Conservation (phyloP, 1,284 basidiomycete genomes). For the Melampsora occidentalis region DNA sequence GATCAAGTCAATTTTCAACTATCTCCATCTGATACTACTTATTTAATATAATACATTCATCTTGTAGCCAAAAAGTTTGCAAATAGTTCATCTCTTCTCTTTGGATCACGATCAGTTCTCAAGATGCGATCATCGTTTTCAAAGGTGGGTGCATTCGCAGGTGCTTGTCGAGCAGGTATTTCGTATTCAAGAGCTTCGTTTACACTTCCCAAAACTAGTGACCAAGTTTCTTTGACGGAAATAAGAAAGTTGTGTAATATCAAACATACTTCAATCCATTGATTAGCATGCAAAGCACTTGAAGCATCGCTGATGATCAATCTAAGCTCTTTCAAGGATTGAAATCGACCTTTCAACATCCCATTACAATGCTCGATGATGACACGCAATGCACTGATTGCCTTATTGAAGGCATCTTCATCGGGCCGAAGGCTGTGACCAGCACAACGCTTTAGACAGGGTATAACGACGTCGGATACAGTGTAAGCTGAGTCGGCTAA, state of each 20-base stretch:
- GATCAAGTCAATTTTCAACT: no score
- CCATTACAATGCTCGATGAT: constrained; percentile 9
- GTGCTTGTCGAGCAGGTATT: background rate
- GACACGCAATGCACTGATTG: background rate
- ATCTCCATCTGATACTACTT: no score
- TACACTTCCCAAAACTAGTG: background rate
- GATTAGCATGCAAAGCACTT: background rate
- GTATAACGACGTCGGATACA: background rate
- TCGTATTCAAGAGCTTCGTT: background rate
- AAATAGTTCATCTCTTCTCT: background rate
- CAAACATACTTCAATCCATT: background rate
- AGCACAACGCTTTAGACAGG: background rate
- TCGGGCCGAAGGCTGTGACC: background rate
- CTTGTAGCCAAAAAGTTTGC: background rate
- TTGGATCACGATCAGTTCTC: background rate
- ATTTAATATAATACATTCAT: no score
- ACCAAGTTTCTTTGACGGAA: background rate
- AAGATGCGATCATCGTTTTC: background rate
- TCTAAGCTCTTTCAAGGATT: background rate
- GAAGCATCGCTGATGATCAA: background rate
- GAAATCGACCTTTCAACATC: background rate
- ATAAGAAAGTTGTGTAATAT: background rate
- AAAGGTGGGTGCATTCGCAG: background rate
- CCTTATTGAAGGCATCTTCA: background rate
- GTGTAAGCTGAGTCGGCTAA: background rate